Conservation (phyloP, 805 yeast species). For the Candida awuae region DNA sequence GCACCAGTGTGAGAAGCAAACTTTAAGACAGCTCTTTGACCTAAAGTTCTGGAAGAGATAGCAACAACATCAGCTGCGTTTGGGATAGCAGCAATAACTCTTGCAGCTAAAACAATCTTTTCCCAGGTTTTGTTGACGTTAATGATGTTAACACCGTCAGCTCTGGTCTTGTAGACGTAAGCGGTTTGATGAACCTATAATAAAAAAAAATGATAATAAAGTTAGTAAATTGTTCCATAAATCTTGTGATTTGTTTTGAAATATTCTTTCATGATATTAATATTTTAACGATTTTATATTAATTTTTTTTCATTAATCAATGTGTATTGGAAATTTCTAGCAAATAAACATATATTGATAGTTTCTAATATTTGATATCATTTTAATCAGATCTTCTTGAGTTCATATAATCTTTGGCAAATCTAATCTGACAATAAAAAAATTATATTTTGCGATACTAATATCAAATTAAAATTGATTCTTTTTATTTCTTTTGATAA, state of each 20-base stretch:
- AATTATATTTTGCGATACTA: too few species aligned
- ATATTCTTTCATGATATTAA: too few species aligned
- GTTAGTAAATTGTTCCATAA: conserved; percentile 8
- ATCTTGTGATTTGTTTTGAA: background rate
- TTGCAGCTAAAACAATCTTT: conserved; percentile 98
- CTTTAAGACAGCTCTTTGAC: conserved; percentile 99
- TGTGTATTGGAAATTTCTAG: background rate
- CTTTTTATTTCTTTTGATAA: too few species aligned
- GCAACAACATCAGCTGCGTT: conserved; percentile 98
- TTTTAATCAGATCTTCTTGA: too few species aligned
- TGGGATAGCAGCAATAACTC: conserved; percentile 99
- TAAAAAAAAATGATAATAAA: conserved; percentile 12
- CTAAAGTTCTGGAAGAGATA: conserved; percentile 97
- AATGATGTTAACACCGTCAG: conserved; percentile 98
- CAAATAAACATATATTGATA: too few species aligned
- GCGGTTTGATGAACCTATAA: conserved; percentile 87
- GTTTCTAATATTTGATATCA: too few species aligned
- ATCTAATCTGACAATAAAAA: too few species aligned
- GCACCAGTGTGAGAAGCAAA: conserved; percentile 99
- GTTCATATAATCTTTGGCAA: too few species aligned
- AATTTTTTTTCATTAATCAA: background rate
- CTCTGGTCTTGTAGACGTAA: conserved; percentile 96
- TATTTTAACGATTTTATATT: too few species aligned
- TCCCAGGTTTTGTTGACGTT: conserved; percentile 99
- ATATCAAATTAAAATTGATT: too few species aligned